Evolutionary conservation across 805 yeast species (phyloP), one percentile per base, ranked within the genome.

Genomic region (Aciculoconidium aculeatum): DNA sequence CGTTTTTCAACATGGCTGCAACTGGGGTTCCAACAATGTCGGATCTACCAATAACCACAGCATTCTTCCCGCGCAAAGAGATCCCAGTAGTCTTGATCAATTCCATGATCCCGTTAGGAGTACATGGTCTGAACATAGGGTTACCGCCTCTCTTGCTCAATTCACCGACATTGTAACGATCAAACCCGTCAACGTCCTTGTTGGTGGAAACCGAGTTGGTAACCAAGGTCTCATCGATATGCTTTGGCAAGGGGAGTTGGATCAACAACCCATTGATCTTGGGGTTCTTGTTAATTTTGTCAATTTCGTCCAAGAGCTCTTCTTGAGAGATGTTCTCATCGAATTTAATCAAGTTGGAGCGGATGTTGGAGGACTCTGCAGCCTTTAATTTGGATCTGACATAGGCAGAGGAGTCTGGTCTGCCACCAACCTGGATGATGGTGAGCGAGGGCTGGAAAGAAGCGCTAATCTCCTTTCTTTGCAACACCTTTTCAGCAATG

Each of bases 1-100:
- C 73, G 35, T 80, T 75, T 45, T 80, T 79, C 49, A 90, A 71
- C 54, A 90, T 65, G 38, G 83, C 77, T 4, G 96, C 82, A 9
- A 88, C 87, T 21, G 98, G 98, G 27, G 82, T 77, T 34, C 98
- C 98, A 21, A 90, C 98, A 45, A 90, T 90, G 53, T 92, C 96
- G 12, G 95, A 83, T 53, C 97, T 75, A 31, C 98, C 97, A 36
- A 92, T 65, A 13, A 90, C 97, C 35, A 88, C 95, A 11, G 94
- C 95, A 38, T 71, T 71, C 45, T 84, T 75, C 33, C 96, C 96
- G n/a, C 72, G 54, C 34, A 87, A 61, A 17, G 64, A 58, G 15
- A 85, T 74, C 6, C 80, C 76, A 27, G 84, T 72, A 40, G 78
- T 70, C 44, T 80, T 74, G 48, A 90, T 67, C 48, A 90, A 64